phyloP scores from a whole-genome alignment of 108 stramenopile species.

The Cyclostephanos tholiformis region DNA sequence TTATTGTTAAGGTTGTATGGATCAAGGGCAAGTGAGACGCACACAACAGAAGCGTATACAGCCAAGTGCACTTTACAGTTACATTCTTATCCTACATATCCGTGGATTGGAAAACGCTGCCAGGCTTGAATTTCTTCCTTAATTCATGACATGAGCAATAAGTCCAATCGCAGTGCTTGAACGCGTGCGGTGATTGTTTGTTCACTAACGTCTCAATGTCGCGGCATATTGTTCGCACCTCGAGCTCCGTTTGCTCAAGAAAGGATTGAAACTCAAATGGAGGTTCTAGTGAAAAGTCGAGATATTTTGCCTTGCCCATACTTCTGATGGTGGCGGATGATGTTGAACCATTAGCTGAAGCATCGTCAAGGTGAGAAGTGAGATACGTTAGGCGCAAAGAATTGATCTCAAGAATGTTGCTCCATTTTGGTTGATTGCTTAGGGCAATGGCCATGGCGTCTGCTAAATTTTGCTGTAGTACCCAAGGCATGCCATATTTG shows the following conservation, averaged over 20 bases:
- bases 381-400: slow-evolving; percentile 76
- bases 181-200: slow-evolving; percentile 68
- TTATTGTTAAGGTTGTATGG: too few species aligned
- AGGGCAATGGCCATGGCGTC: slow-evolving; percentile 9
- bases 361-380: slow-evolving; percentile 53
- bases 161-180: slow-evolving; percentile 73
- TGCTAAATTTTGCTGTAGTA: slow-evolving; percentile 34
- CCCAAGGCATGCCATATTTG: slow-evolving; percentile 43
- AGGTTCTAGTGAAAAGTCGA: slow-evolving; percentile 70
- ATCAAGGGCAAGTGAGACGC: too few species aligned
- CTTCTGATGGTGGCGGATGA: background rate
- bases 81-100: background rate
- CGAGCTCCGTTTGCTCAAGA: slow-evolving; percentile 57
- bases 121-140: slow-evolving; percentile 60
- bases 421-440: slow-evolving; percentile 33
- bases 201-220: slow-evolving; percentile 63
- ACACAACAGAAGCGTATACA: too few species aligned
- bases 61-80: background rate
- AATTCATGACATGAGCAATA: slow-evolving; percentile 88
- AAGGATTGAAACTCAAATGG: slow-evolving; percentile 42
- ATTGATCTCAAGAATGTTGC: slow-evolving; percentile 48
- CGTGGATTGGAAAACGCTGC: slow-evolving; percentile 54
- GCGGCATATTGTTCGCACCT: slow-evolving; percentile 55
- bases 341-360: slow-evolving; percentile 12
- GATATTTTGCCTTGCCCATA: slow-evolving; percentile 57